Evolutionary conservation across 2,329 filamentous ascomycete species (phyloP), one percentile per base, ranked within the genome.

Genomic region (Nigrospora oryzae): DNA sequence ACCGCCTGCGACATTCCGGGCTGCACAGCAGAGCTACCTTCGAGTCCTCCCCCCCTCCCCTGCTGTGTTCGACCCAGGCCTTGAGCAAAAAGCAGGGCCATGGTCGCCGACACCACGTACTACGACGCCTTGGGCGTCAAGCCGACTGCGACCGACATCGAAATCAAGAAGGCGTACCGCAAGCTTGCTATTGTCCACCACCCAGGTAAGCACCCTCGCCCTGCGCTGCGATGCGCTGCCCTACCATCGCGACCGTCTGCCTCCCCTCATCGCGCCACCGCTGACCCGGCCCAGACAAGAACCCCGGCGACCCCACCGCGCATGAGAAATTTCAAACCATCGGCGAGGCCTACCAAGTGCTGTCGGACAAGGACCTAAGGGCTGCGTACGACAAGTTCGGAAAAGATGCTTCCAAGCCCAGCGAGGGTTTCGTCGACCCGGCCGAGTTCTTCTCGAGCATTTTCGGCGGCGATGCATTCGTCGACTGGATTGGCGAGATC

Each of bases 391-490:
- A 98, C 69, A 95, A 95, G 67, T 91, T 83, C 73, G 93, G 93
- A 63, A 97, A 97, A 69, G 93, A 98, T 58, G 82, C 88, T 54
- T 90, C 93, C 6, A 87, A 91, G 61, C 93, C 93, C 1, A 81
- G 83, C 56, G 86, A 89, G 57, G 93, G 93, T 50, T 98, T 98
- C 64, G 87, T 87, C 73, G 93, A 98, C 64, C 93, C 93, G 1
- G 79, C 89, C 52, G 93, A 98, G 68, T 98, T 98, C 77, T 98
- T 98, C 70, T 86, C 86, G 58, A 94, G 90, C 73, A 98, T 98
- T 56, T 98, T 98, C 61, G 93, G 93, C 55, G 93, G 93, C 49
- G 91, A 96, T 57, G 89, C 91, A 12, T 98, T 98, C 60, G 75
- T 85, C 49, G 91, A 98, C 71, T 89, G 93, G 75, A 97, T 98